Conservation (phyloP, 2,329 filamentous ascomycete species). For the Gremmenia infestans region DNA sequence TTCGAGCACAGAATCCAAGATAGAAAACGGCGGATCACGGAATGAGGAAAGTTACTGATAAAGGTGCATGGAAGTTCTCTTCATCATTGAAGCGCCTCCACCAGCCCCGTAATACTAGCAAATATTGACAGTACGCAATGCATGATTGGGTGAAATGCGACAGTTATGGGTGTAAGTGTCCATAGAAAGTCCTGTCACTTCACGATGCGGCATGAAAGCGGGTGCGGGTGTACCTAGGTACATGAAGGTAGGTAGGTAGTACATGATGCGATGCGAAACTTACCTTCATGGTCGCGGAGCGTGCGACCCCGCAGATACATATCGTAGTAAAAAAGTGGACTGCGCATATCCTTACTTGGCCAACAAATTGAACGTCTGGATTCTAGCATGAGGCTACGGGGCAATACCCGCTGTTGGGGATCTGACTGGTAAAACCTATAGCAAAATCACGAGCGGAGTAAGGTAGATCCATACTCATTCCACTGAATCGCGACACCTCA, state of each 20-base stretch:
- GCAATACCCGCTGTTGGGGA: background rate
- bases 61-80: constrained; percentile 6
- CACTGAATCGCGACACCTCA: constrained; percentile 10
- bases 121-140: background rate
- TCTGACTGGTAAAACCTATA: constrained; percentile 10
- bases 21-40: background rate
- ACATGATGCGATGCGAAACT: too few relatives aligned
- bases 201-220: background rate
- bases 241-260: background rate
- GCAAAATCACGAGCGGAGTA: background rate
- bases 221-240: background rate
- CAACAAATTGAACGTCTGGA: background rate
- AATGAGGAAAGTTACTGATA: background rate
- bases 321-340: background rate
- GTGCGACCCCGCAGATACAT: background rate
- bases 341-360: background rate
- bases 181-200: too few relatives aligned
- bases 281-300: background rate
- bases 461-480: constrained; percentile 16
- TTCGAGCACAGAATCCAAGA: background rate
- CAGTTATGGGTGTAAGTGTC: background rate
- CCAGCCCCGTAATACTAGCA: background rate
- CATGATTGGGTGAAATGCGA: background rate
- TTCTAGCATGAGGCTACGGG: background rate
- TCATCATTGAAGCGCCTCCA: constrained; percentile 6